Conservation (phyloP, 1,284 basidiomycete genomes). For the Coniferiporia weirii region DNA sequence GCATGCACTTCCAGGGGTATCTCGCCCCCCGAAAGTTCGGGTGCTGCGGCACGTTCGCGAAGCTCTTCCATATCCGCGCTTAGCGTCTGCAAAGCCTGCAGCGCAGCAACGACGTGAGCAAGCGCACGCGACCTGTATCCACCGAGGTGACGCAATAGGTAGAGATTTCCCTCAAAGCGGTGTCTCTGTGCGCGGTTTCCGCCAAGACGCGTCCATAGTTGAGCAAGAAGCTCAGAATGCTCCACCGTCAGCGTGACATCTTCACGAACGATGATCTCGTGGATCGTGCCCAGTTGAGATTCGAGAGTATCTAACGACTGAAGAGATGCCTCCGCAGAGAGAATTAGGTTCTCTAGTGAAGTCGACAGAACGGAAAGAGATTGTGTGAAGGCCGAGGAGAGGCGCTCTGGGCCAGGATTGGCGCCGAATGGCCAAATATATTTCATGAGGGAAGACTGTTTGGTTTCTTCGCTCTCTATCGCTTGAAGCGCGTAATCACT, state of each 20-base stretch:
- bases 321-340: constrained; percentile 56
- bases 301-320: constrained; percentile 55
- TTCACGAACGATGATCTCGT: constrained; percentile 56
- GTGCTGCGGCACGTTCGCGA: constrained; percentile 59
- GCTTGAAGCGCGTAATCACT: constrained; percentile 62
- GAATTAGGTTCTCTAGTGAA: constrained; percentile 48
- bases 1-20: constrained; percentile 70
- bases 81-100: constrained; percentile 56
- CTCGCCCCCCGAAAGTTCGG: constrained; percentile 48
- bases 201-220: constrained; percentile 64
- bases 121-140: constrained; percentile 53
- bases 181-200: constrained; percentile 46
- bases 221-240: constrained; percentile 49
- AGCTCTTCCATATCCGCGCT: constrained; percentile 69
- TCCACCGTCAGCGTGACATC: constrained; percentile 39
- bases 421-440: constrained; percentile 42
- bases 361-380: constrained; percentile 55
- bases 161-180: constrained; percentile 44
- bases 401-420: constrained; percentile 34
- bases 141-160: constrained; percentile 47
- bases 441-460: constrained; percentile 33
- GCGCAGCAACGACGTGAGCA: constrained; percentile 54
- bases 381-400: constrained; percentile 48
- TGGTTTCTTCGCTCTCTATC: constrained; percentile 41
- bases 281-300: constrained; percentile 46